Percentiles rank a stretch among this genome's conserved stretches.
These are phyloP conservation scores for Amoebophrya sp. DNA, from an alignment of 169 alveolate species.

Conservation along the genomic window DNA sequence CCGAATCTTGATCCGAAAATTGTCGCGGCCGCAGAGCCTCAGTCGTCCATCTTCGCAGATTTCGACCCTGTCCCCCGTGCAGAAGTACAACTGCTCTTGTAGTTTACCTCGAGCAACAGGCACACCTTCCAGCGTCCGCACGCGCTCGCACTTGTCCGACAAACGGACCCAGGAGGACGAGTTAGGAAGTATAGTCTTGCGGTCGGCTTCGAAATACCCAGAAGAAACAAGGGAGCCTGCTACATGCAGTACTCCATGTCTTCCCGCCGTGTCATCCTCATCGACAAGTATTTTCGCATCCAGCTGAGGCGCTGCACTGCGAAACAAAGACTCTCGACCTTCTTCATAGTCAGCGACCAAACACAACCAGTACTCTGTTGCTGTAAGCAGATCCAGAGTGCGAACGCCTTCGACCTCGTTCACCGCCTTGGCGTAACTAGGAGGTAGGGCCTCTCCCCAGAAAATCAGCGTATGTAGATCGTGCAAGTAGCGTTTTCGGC, in stretches of 20 bases:
- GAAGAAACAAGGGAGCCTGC: not conserved
- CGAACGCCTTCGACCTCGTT: no score
- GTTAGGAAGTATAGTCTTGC: no score
- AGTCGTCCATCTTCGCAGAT: not conserved
- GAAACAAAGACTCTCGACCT: no score
- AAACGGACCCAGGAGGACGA: no score
- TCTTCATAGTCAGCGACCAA: not conserved
- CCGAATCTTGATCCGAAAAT: not conserved
- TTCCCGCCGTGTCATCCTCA: no score
- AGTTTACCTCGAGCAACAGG: no score
- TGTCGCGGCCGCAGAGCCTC: not conserved
- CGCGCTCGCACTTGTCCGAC: no score
- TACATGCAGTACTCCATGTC: not conserved
- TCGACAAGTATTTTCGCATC: no score
- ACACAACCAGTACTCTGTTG: not conserved
- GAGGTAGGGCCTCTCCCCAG: not conserved
- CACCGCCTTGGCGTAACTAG: no score
- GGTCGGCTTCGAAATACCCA: not conserved
- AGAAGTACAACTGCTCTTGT: not conserved
- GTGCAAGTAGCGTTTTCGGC: not conserved
- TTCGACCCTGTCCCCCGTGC: not conserved
- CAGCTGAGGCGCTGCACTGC: no score
- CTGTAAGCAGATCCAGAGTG: not conserved
- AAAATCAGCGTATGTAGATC: not conserved
- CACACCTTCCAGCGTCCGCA: no score